Base-by-base conservation (phyloP, 768 basidiomycete genomes). In the Lactarius hengduanensis region DNA sequence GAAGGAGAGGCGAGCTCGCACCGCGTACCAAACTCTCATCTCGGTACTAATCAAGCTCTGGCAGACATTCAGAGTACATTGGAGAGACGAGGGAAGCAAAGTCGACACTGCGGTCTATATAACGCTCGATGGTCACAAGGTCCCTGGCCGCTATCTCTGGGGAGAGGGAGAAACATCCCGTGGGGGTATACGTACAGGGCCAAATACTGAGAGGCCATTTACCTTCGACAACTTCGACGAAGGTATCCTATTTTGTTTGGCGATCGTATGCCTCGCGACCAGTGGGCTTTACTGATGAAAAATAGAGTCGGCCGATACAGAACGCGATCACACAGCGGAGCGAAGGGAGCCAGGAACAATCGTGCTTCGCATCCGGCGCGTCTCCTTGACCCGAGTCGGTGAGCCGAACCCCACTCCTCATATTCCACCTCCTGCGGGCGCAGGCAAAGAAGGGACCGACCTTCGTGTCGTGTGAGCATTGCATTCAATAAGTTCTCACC, bases 91-190 rank as follows among this genome's bases (percentile, higher is more conserved):
- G 63, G 88, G 83, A 38, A 79, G 83, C 43, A 73, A 73, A 34
- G 73, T 84, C 7, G 80, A 84, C 61, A 84, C 85, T 4, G 88
- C 86, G 64, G 76, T 82, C 0, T 90, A 82, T 71, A 84, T 91
- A 26, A 79, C 78, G n/a, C 75, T 91, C 9, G 90, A 91, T 71
- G 89, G 88, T 3, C 54, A 59, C 58, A 75, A 80, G 3, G 84
- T 86, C 2, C 84, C 89, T 1, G 90, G 89, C 5, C 77, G 83
- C 18, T 90, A 88, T 70, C 73, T 90, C 20, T 80, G 77, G 36
- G 89, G 89, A 6, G 63, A 75, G 16, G 89, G 89, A 0, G 76
- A 77, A n/a, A 75, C 86, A 20, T 81, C 72, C n/a, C 80, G 88
- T 36, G 72, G 78, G 59, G 85, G 84, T 1, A 76, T 88, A 8